Evolutionary conservation across 2,329 filamentous ascomycete species (phyloP), one percentile per base, ranked within the genome.

Genomic region (Colletotrichum sp.): DNA sequence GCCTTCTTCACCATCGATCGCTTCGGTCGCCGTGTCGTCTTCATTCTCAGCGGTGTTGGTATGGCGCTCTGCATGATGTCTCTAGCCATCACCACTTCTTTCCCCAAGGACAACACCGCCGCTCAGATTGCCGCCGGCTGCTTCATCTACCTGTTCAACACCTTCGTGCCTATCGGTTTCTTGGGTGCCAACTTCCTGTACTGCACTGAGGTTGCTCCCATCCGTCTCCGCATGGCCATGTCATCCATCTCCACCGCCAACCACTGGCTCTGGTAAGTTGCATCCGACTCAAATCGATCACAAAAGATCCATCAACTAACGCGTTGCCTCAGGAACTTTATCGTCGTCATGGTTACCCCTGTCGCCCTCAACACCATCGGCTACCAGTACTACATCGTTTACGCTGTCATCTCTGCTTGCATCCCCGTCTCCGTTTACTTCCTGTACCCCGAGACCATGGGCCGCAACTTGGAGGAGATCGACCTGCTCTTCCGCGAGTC

Each of bases 121-220:
- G 86, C 90, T 3, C 86, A 89, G 75, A 87, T 91, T 57, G 87
- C 86, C 1, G 89, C 88, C 1, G 89, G 88, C 1, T 86, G 90
- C 77, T 91, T 91, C 81, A 86, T 92, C 65, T 92, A 90, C 81
- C 81, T 91, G 63, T 93, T 90, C 84, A 90, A 92, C 82, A 90
- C 88, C 78, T 92, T 92, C 82, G 89, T 91, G 60, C 90, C 89
- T 0, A 89, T 92, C 72, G 91, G 90, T 0, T 92, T 91, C 83
- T 85, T 91, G 0, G 90, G 91, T 2, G 87, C 90, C 36, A 92
- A 91, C 78, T 92, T 92, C 83, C 84, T 92, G 24, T 92, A 92
- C 82, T 90, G 89, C 74, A 88, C 90, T 2, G 90, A 92, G 79
- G 84, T 92, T 21, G 89, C 90, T 1, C 90, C 90, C 1, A 83